Conservation (phyloP, 805 yeast species). For the Wickerhamomyces canadensis region DNA sequence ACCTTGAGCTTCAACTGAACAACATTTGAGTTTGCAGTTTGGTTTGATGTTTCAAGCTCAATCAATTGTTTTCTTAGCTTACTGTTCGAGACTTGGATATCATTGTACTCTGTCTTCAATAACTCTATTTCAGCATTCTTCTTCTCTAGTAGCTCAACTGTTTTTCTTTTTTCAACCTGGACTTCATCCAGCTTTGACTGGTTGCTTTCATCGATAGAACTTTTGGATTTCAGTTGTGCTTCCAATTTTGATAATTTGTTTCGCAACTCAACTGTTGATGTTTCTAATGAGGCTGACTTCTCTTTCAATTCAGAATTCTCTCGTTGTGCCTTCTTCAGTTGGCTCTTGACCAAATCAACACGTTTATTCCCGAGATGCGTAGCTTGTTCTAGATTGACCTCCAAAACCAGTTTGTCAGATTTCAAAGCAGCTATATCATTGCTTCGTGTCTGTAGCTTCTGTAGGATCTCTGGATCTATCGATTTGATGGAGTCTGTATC, state of each 20-base stretch:
- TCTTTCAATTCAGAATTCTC: slow-evolving; percentile 21
- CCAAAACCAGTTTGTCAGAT: slow-evolving; percentile 32
- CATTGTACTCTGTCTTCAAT: slow-evolving; percentile 33
- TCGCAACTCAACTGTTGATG: slow-evolving; percentile 19
- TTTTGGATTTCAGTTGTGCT: slow-evolving; percentile 4
- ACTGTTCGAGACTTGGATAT: slow-evolving; percentile 29
- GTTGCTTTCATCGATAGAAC: slow-evolving; percentile 4
- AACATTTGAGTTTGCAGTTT: slow-evolving; percentile 25
- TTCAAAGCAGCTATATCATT: slow-evolving; percentile 30
- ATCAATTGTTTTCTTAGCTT: slow-evolving; percentile 35
- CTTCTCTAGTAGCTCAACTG: slow-evolving; percentile 29
- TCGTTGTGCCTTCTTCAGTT: slow-evolving; percentile 20
- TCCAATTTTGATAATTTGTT: slow-evolving; percentile 14
- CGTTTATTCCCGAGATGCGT: slow-evolving; percentile 30
- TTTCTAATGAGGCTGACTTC: slow-evolving; percentile 16
- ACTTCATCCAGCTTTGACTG: slow-evolving; percentile 11
- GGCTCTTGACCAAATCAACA: slow-evolving; percentile 26
- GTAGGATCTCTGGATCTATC: slow-evolving; percentile 19
- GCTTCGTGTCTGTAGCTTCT: slow-evolving; percentile 26
- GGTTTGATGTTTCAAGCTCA: slow-evolving; percentile 33
- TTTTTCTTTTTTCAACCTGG: slow-evolving; percentile 24
- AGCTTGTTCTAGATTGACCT: slow-evolving; percentile 36
- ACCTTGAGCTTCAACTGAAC: slow-evolving; percentile 27
- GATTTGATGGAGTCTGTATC: slow-evolving; percentile 19
- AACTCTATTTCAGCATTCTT: slow-evolving; percentile 32